phyloP scores from a whole-genome alignment of 1,139 yeast genomes.

The Zygoascus hellenicus region DNA sequence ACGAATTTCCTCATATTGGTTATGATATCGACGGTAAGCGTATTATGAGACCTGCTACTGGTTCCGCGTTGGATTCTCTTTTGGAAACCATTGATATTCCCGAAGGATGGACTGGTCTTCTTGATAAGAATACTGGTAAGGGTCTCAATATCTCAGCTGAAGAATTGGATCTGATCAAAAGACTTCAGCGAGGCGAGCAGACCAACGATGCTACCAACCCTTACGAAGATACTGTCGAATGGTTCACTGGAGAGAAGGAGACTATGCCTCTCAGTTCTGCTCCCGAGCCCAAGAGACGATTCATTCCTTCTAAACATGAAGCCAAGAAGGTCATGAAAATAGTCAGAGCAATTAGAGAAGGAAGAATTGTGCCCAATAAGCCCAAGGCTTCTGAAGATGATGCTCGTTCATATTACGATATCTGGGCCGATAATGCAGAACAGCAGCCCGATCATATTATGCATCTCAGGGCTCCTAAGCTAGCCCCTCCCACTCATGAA shows the following conservation, averaged over 20 bases:
- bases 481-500: constrained; percentile 94
- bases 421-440: constrained; percentile 67
- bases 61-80: constrained; percentile 85
- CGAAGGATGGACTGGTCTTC: constrained; percentile 96
- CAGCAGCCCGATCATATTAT: constrained; percentile 72
- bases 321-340: constrained; percentile 95
- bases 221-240: constrained; percentile 89
- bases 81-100: constrained; percentile 89
- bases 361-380: constrained; percentile 73
- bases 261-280: constrained; percentile 89
- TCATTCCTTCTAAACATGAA: constrained; percentile 94
- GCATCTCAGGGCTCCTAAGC: constrained; percentile 91
- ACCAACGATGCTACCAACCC: constrained; percentile 80
- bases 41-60: constrained; percentile 97
- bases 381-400: constrained; percentile 43
- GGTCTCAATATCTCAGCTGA: constrained; percentile 80
- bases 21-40: constrained; percentile 96
- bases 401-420: constrained; percentile 46
- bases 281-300: constrained; percentile 96
- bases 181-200: constrained; percentile 77
- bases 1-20: constrained; percentile 95
- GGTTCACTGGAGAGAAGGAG: constrained; percentile 85
- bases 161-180: constrained; percentile 81
- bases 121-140: constrained; percentile 88
- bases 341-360: constrained; percentile 93